Evolutionary conservation across 129 eudicot genomes (phyloP).

Genomic region (sunflower (Helianthus annuus)): HanXRQr2.0-SUNRISE NC_035440.2:51932595-51933094

Average conservation of each 20-base stretch:
- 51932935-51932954: constrained; percentile 56
- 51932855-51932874: constrained; percentile 83
- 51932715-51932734: constrained; percentile 94
- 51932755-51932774: constrained; percentile 94
- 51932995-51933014: constrained; percentile 87
- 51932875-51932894: constrained; percentile 70
- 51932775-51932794: constrained; percentile 94
- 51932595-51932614: no score
- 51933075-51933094: constrained; percentile 73
- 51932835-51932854: constrained; percentile 61
- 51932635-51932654: background rate
- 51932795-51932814: constrained; percentile 74
- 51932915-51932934: constrained; percentile 72
- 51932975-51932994: constrained; percentile 88
- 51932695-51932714: constrained; percentile 89
- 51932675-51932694: constrained; percentile 86
- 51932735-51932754: constrained; percentile 97
- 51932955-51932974: constrained; percentile 74
- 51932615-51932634: background rate
- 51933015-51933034: constrained; percentile 63
- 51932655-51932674: constrained; percentile 52
- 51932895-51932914: constrained; percentile 95
- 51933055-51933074: constrained; percentile 76
- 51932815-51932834: constrained; percentile 52
- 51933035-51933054: constrained; percentile 99